Conservation (phyloP, 495 filamentous ascomycete species). For the Gamarada debralockiae region DNA sequence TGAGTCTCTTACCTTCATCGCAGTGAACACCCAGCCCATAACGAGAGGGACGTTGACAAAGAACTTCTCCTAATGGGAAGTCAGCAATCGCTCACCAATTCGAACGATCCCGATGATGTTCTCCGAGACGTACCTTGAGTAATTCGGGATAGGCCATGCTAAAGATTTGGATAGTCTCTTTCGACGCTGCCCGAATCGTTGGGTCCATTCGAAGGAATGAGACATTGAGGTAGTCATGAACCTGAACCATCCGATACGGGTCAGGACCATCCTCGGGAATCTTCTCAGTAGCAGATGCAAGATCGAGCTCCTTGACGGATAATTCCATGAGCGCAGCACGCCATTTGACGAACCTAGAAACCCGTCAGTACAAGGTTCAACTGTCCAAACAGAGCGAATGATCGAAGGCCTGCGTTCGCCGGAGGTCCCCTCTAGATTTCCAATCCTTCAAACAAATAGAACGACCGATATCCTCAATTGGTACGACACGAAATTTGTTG, state of each 20-base stretch:
- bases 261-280: constrained; percentile 73
- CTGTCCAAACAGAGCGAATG: too few relatives aligned
- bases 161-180: constrained; percentile 76
- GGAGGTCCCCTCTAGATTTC: too few relatives aligned
- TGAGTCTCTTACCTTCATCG: constrained; percentile 56
- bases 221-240: constrained; percentile 85
- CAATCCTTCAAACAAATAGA: too few relatives aligned
- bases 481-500: too few relatives aligned
- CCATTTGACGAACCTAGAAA: constrained; percentile 75
- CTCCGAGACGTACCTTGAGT: constrained; percentile 39
- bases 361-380: too few relatives aligned
- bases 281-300: constrained; percentile 59
- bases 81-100: too few relatives aligned
- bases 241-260: constrained; percentile 82
- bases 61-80: constrained; percentile 59
- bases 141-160: constrained; percentile 80
- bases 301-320: constrained; percentile 63
- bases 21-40: constrained; percentile 81
- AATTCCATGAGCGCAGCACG: constrained; percentile 84
- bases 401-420: too few relatives aligned
- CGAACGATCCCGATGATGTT: too few relatives aligned
- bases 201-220: constrained; percentile 74
- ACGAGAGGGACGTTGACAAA: constrained; percentile 86
- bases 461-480: too few relatives aligned
- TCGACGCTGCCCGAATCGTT: constrained; percentile 62